Base-by-base conservation (phyloP, 176 grass and related monocot genomes). In the Cenchrus fungigraminus region DNA sequence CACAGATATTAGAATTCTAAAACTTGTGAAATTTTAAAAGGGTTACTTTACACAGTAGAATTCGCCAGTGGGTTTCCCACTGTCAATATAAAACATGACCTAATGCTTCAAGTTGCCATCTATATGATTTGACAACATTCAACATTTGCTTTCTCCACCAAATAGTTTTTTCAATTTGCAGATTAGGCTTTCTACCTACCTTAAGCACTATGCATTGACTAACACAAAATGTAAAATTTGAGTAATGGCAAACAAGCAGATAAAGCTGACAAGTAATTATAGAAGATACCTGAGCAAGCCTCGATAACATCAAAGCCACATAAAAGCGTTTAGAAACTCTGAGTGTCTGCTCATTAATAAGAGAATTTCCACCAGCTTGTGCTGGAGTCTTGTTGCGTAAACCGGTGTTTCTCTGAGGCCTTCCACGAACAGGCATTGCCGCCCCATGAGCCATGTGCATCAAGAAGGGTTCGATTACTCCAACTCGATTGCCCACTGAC, bases 361-460 rank as follows among this genome's bases (percentile, higher is more conserved):
- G 64, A 44, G 76, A 22, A 66, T 82, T 89, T 77, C 61, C 88
- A 70, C 78, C 73, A 19, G 67, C 80, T 54, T 29, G 58, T 68
- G 64, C 74, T 86, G 67, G 47, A 28, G 82, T 68, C 45, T 51
- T 87, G 29, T 89, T 65, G 62, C 32, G 49, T 65, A 69, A 6
- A n/a, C 31, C 50, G 9, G 61, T 86, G 58, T 86, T 92, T 63
- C 74, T 89, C 47, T 87, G 82, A 77, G 81, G 89, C 51, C 76
- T 91, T 89, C 82, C 79, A 63, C 84, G 86, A 85, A 89, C 76
- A 88, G 93, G 83, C 22, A 93, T 79, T 74, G 80, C 58, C 29
- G 77, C 91, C 45, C 95, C 95, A 83, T 98, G 95, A 78, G 95
- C 95, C 95, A 98, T 98, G 66, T 91, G 91, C 93, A 98, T 95